Conservation (phyloP, 1,139 yeast species). For the Debaryomycetaceae sp. region DNA sequence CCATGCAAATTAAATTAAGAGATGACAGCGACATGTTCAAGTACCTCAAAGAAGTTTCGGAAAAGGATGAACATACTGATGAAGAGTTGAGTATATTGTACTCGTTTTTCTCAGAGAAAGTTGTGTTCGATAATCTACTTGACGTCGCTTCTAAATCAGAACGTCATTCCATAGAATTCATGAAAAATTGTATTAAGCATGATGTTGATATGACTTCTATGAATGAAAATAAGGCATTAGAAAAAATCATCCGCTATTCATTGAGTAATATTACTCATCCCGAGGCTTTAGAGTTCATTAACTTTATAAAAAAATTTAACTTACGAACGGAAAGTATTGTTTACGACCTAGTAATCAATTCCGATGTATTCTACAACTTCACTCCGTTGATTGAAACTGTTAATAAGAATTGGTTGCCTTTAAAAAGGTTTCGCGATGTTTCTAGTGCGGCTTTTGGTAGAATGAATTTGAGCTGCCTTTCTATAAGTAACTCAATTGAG, state of each 20-base stretch:
- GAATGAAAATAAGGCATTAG: background rate
- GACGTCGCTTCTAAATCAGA: conserved; percentile 7
- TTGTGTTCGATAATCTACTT: conserved; percentile 12
- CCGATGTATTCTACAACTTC: conserved; percentile 10
- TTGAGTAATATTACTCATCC: conserved; percentile 7
- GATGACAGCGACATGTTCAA: conserved; percentile 11
- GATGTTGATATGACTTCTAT: conserved; percentile 1
- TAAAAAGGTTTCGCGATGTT: conserved; percentile 9
- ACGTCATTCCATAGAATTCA: conserved; percentile 8
- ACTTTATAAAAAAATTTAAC: conserved; percentile 3
- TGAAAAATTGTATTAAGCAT: conserved; percentile 6
- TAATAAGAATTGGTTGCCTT: conserved; percentile 10
- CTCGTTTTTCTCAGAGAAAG: conserved; percentile 10
- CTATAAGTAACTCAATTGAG: conserved; percentile 47
- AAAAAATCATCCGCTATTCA: conserved; percentile 1
- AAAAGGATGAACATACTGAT: conserved; percentile 5
- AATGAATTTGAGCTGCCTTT: conserved; percentile 17
- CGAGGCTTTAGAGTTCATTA: conserved; percentile 4
- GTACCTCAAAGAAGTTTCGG: conserved; percentile 12
- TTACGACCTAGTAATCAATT: background rate
- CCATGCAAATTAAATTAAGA: background rate
- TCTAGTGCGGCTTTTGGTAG: conserved; percentile 11
- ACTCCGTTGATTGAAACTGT: conserved; percentile 14
- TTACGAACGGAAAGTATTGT: conserved; percentile 7
- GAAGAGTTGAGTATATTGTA: conserved; percentile 17